Base-by-base conservation (phyloP, 2,329 filamentous ascomycete genomes). In the Aureobasidium sp. region DNA sequence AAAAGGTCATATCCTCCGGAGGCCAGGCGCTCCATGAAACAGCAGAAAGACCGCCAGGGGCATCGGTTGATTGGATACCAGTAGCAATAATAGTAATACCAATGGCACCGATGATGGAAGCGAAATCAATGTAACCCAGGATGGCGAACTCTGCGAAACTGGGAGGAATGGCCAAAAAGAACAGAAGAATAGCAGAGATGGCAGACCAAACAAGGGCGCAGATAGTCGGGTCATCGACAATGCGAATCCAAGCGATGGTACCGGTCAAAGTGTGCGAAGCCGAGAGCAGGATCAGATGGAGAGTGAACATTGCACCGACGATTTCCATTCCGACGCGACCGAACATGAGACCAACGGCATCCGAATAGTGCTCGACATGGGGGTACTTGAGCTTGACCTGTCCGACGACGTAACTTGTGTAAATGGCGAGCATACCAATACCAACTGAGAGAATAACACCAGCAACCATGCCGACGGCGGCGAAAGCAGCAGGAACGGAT, bases 381-480 rank as follows among this genome's bases (percentile, higher is more conserved):
- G 76, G 76, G 67, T 81, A 79, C 48, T 70, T 73, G 59, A 79
- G 71, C 67, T 83, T 84, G 73, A 86, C 85, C 66, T 86, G 81
- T 8, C 83, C 83, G 53, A 86, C 79, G 5, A 86, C 77, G 67
- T 81, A 84, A 60, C 82, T 82, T 3, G 83, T 86, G 69, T 86
- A 87, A 21, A 81, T 84, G 15, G 85, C 79, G 15, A 86, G 69
- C 25, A 83, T 58, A 29, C 84, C 84, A 5, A 87, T 73, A 11
- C 75, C 72, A 55, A 84, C 64, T 50, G 83, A 78, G 39, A 85
- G 71, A 59, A 86, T 77, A 8, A 85, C 72, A 37, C 82, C 81
- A 13, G 81, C 79, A 16, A 83, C 74, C 64, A 85, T 74, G 13
- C 83, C 83, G 48, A 85, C 69, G 3, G 75, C 75, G 3, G 82